Evolutionary conservation across 179 eudicot species (phyloP), one percentile per base, ranked within the genome.

Genomic region (Pouteria campechiana): DNA sequence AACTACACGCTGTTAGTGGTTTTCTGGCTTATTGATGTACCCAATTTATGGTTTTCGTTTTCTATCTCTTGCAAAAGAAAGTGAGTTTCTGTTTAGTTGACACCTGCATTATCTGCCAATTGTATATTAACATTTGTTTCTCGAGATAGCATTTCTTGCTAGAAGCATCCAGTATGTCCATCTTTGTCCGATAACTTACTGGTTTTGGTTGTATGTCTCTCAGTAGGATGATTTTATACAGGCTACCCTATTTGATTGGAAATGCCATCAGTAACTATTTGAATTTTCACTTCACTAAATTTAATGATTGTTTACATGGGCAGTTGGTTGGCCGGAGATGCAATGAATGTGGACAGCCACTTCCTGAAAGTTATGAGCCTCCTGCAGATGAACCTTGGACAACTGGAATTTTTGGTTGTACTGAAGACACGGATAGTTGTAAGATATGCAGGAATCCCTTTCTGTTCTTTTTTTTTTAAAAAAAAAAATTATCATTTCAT

Each of bases 371-470:
- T 22, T 81, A 70, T 11, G 58, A 73, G 34, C 68, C 73, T n/a
- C 93, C 88, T 3, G 67, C 88, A 1, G 88, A 81, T 60, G 95
- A 85, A 69, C 72, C 63, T 28, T 84, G 95, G 95, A 60, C 64
- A 22, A 72, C 65, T 25, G 95, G 95, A 52, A 78, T 81, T 11
- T 75, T 42, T 54, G 83, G 79, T 16, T 85, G 93, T 61, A 53
- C 72, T 38, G 74, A 73, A 41, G 88, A 81, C 66, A 22, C 62
- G 8, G 79, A 75, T 1, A 85, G 74, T 55, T 85, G 93, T 75
- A 75, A 65, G 92, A 4, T 15, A 17, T 39, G 6, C n/a, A 18
- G 11, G 1, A 6, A 9, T 29, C 14, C 6, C 9, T 5, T 8
- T 20, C 29, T 17, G 7, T 25, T 18, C 2, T 39, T 32, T 19